A percentile compares a stretch with the other conserved stretches of the same genome.
Evolutionary conservation across 495 filamentous ascomycete genomes (phyloP).

Genomic region (Hypoxylon lienhwacheense): DNA sequence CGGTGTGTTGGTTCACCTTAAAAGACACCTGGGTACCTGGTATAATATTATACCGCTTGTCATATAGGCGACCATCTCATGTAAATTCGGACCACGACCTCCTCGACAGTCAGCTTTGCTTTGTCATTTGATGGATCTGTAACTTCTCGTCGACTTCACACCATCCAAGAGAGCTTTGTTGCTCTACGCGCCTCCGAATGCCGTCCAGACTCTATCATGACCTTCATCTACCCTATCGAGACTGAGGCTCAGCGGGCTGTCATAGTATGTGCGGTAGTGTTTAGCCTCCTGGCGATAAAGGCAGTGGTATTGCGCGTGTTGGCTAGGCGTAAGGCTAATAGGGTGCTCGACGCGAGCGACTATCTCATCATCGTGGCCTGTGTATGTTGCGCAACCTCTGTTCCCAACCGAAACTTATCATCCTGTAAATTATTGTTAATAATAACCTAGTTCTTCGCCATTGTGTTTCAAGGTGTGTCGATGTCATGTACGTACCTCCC

Average conservation of each 20-base stretch:
- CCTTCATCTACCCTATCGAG: slow-evolving; percentile 35
- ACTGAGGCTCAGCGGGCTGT: slow-evolving; percentile 31
- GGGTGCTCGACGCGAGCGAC: slow-evolving; percentile 35
- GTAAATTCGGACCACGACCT: slow-evolving; percentile 8
- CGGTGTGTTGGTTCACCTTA: slow-evolving; percentile 8
- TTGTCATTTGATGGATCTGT: slow-evolving; percentile 8
- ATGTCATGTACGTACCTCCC: slow-evolving; percentile 31
- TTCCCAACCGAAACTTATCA: no score
- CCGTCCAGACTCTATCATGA: slow-evolving; percentile 20
- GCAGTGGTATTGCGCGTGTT: slow-evolving; percentile 30
- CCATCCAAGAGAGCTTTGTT: slow-evolving; percentile 6
- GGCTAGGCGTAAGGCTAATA: slow-evolving; percentile 26
- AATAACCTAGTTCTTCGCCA: slow-evolving; percentile 12
- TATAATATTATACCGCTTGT: slow-evolving; percentile 5
- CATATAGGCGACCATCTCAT: slow-evolving; percentile 15
- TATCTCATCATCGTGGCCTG: slow-evolving; percentile 35
- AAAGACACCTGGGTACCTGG: slow-evolving; percentile 9
- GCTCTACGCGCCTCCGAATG: slow-evolving; percentile 9
- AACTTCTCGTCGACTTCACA: not conserved
- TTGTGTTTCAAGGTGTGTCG: slow-evolving; percentile 26
- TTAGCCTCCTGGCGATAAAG: slow-evolving; percentile 25
- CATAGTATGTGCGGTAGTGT: slow-evolving; percentile 28
- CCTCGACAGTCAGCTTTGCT: not conserved
- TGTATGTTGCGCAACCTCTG: slow-evolving; percentile 25
- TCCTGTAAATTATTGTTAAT: not conserved